Evolutionary conservation across 192 early-diverging fungal genomes (phyloP).

Genomic region (Linnemannia schmuckeri): DNA sequence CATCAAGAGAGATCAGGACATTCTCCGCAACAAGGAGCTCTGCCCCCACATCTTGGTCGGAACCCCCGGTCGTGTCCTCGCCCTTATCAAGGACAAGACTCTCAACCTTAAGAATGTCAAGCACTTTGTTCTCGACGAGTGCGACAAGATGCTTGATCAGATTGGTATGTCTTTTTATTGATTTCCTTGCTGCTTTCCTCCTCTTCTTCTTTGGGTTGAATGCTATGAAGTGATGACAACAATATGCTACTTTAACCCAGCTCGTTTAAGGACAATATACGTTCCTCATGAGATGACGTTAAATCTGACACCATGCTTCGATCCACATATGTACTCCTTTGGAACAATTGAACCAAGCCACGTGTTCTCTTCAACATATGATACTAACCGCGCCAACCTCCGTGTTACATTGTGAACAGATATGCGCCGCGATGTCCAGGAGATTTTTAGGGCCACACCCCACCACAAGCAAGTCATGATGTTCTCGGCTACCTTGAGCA

Average conservation of each 20-base stretch:
- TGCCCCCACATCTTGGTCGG: slow-evolving; percentile 98
- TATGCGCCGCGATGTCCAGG: slow-evolving; percentile 97
- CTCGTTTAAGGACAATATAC: slow-evolving; percentile 73
- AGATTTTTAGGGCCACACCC: slow-evolving; percentile 94
- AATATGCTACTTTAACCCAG: slow-evolving; percentile 79
- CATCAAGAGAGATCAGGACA: slow-evolving; percentile 84
- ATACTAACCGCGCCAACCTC: background rate
- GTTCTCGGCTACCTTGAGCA: slow-evolving; percentile 96
- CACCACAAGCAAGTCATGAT: slow-evolving; percentile 99
- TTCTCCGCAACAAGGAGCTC: slow-evolving; percentile 83
- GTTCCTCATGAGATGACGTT: slow-evolving; percentile 58
- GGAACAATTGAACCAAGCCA: background rate
- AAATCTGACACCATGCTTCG: slow-evolving; percentile 32
- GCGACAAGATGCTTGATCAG: slow-evolving; percentile 96
- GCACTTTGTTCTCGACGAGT: slow-evolving; percentile 99
- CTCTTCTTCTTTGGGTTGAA: background rate
- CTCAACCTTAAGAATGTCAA: slow-evolving; percentile 87
- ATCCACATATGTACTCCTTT: background rate
- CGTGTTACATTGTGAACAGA: slow-evolving; percentile 64
- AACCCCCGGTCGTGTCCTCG: slow-evolving; percentile 94
- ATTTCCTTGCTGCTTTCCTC: background rate
- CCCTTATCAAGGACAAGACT: slow-evolving; percentile 86
- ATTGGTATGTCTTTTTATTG: slow-evolving; percentile 70
- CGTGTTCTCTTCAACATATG: background rate
- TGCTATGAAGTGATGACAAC: slow-evolving; percentile 62